Conservation (phyloP, 75 land plant genomes). For the Cryptomeria japonica region DNA sequence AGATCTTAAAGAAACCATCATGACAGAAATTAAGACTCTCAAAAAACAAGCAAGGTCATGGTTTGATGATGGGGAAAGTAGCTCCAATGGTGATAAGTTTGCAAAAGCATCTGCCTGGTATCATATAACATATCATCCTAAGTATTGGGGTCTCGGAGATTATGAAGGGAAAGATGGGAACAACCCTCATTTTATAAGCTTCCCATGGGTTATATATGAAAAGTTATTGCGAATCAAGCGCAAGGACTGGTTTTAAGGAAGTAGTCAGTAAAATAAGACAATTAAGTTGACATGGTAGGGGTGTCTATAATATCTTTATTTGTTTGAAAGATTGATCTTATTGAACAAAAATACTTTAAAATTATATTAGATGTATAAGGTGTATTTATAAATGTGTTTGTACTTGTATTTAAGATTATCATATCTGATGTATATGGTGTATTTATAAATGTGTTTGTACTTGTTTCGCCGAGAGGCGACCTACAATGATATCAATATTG, state of each 20-base stretch:
- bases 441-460: no score
- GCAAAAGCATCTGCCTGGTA: slow-evolving; percentile 97
- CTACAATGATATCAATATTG: no score
- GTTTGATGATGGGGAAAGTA: slow-evolving; percentile 46
- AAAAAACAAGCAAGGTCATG: slow-evolving; percentile 71
- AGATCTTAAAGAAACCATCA: slow-evolving; percentile 59
- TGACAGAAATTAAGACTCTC: slow-evolving; percentile 55
- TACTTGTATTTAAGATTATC: no score
- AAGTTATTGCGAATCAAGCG: slow-evolving; percentile 70
- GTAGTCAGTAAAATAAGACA: no score
- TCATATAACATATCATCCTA: slow-evolving; percentile 87
- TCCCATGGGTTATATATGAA: slow-evolving; percentile 89
- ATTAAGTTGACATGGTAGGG: no score
- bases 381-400: no score
- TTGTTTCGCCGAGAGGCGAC: no score
- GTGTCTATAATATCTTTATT: no score
- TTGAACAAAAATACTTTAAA: no score
- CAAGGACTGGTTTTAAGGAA: slow-evolving; percentile 6
- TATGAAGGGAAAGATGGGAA: slow-evolving; percentile 37
- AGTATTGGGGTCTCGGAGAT: slow-evolving; percentile 54
- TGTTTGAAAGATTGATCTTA: no score
- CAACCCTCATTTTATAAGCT: slow-evolving; percentile 82
- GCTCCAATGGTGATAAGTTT: slow-evolving; percentile 18
- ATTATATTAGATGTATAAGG: no score
- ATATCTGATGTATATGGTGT: no score